Percentiles rank a stretch among this genome's conserved stretches.
Evolutionary conservation across 306 rosid genomes (phyloP).

Genomic region (Acacia acuminata): DNA sequence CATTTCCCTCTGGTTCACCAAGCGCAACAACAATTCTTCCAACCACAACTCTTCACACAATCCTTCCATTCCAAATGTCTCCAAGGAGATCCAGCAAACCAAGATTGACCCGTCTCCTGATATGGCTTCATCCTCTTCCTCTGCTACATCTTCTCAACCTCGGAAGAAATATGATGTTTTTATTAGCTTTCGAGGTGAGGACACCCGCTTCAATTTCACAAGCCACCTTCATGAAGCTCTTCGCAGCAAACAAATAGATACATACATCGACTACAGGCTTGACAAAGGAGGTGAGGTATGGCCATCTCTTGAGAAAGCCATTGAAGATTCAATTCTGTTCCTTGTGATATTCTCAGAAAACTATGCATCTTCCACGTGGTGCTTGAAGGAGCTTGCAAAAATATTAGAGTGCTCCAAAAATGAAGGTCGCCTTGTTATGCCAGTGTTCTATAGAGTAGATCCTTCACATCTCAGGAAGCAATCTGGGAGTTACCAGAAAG

Average conservation of each 20-base stretch:
- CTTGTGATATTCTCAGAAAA: neutral
- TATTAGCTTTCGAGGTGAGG: neutral
- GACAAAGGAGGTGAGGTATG: neutral
- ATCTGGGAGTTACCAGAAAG: neutral
- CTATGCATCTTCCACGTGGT: neutral
- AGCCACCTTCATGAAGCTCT: neutral
- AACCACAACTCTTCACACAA: neutral
- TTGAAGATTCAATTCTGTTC: neutral
- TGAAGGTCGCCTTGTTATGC: neutral
- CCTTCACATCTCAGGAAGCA: neutral
- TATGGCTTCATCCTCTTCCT: neutral
- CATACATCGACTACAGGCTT: neutral
- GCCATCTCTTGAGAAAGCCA: neutral
- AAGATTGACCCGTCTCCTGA: constrained; percentile 33
- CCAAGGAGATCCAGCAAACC: constrained; percentile 72
- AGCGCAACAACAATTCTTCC: neutral
- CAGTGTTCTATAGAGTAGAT: neutral
- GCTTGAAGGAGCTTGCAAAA: neutral
- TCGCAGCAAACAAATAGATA: neutral
- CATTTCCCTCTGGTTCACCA: constrained; percentile 16
- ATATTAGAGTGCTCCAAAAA: neutral
- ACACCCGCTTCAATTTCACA: neutral
- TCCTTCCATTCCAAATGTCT: constrained; percentile 23
- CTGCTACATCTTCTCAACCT: neutral
- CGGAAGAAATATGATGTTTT: neutral